Base-by-base conservation (phyloP, 805 yeast genomes). In the Saccharomycopsis guyanensis region DNA sequence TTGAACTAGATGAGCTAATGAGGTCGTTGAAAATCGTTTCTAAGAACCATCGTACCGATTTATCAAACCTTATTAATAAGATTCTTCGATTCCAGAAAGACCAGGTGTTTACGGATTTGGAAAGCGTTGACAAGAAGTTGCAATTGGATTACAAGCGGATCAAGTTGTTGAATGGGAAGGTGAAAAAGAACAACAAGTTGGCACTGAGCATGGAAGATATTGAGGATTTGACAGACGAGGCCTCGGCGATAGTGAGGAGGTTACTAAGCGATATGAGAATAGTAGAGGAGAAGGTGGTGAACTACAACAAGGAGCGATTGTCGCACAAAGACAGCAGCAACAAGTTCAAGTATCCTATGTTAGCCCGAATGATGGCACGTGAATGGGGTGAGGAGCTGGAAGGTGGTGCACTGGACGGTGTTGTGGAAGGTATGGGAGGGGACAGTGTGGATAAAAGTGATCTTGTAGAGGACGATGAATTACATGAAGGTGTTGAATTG, bases 1-100 rank as follows among this genome's bases (percentile, higher is more conserved):
- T 89, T 51, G 97, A 93, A 64, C 96, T 87, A 5, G 82, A 80
- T 50, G 97, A 91, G 66, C 89, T 85, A 59, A 91, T 93, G 42
- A 96, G 87, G 56, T 79, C 86, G 15, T 84, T 91, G 59, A 69
- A 78, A 0, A 76, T 82, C 33, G 86, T 89, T 12, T 62, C 88
- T 53, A 62, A 65, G 15, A 62, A 69, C 18, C 72, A 50, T 18
- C 23, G 53, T 7, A 20, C 43, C 22, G 53, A 50, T 34, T 34
- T 50, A 4, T 40, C 46, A 8, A 40, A 45, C 25, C 38, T 50
- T 22, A 50, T 50, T 8, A 47, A 22, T 22, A 42, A 29, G 18
- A 50, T 47, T 2, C 34, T 46, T 8, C 38, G 34, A 13, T 45
- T 40, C 25, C 49, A 50, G 33, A 50, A 40, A 16, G 44, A 43